Base-by-base conservation (phyloP, 148 eudicot species). In the Heliamphora exappendiculata region DNA sequence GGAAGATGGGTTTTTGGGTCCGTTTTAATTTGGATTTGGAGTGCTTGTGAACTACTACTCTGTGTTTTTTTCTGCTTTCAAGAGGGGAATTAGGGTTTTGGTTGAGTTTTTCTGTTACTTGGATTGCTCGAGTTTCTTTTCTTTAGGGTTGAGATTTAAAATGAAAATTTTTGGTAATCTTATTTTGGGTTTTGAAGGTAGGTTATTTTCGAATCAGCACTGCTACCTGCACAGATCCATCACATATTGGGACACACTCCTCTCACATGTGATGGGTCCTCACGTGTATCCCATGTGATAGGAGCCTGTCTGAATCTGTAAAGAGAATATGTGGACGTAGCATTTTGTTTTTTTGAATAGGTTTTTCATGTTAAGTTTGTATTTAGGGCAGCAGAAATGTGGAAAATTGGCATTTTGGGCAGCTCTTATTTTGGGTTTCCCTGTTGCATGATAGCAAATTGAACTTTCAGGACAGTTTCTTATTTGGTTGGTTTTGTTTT, bases 401-500 rank as follows among this genome's bases (percentile, higher is more conserved):
- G 39, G 22, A 31, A 70, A 28, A 26, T 26, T 12, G 36, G 22
- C 22, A 3, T 20, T 16, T 2, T 19, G n/a, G 57, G 51, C n/a
- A 47, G n/a, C n/a, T n/a, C n/a, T n/a, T n/a, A n/a, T n/a, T n/a
- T n/a, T n/a, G n/a, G n/a, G n/a, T n/a, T n/a, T n/a, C n/a, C n/a
- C n/a, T n/a, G n/a, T 19, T 57, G 51, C 0, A 24, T 28, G 37
- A 41, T n/a, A 29, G 72, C 65, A 53, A 28, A 73, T 57, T 44
- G 17, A 69, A 45, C 45, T 29, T 72, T 54, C 36, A 26, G 51
- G 14, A 67, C 53, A 29, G 73, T 70, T 47, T 36, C 31, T 50
- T n/a, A 34, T 9, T 47, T 70, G 58, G 37, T 13, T 31, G 58
- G 58, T 70, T n/a, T n/a, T 70, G n/a, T 47, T 47, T 70, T 70